Evolutionary conservation across 768 basidiomycete species (phyloP), one percentile per base, ranked within the genome.

Genomic region (Panaeolus cyanescens): DNA sequence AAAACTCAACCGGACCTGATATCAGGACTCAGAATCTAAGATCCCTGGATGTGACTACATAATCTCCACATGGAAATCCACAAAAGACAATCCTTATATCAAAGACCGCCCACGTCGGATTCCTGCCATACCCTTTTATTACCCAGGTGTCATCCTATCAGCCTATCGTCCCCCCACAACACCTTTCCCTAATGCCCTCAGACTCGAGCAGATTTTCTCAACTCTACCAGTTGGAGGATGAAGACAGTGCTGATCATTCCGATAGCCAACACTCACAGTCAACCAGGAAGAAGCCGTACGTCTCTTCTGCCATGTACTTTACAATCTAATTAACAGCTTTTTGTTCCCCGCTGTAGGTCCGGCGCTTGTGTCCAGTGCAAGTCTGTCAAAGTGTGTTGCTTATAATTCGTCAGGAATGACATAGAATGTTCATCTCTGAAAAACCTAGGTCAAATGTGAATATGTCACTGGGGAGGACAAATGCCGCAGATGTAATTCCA

Each of bases 301-400:
- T 63, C 31, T 32, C 15, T 25, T 37, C 7, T 19, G 8, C 53
- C n/a, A 19, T 57, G 32, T n/a, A 31, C 33, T 55, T 59, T 6
- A 4, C 19, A 42, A n/a, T n/a, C 22, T n/a, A 42, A 42, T 42
- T 20, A 42, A 5, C 45, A 54, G 40, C 57, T 57, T 30, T 45
- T 56, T 40, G 13, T 64, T 56, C 39, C 1, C 10, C 19, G n/a
- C 25, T 57, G 25, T 57, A 85, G 84, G 32, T 74, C 79, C 57
- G 81, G 83, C 25, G 85, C 84, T 31, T 85, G 84, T 69, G 79
- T 82, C 28, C 81, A 85, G 60, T 86, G 85, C 71, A 85, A 86
- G 70, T 81, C 82, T 5, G 75, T 85, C 42, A 86, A 85, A 71
- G 85, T 83, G 54, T 50, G 72, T 65, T 28, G 30, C 32, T 57